These are phyloP conservation scores for Taiwanofungus camphoratus DNA, from an alignment of 1,284 basidiomycete species.

Conservation along the genomic window DNA sequence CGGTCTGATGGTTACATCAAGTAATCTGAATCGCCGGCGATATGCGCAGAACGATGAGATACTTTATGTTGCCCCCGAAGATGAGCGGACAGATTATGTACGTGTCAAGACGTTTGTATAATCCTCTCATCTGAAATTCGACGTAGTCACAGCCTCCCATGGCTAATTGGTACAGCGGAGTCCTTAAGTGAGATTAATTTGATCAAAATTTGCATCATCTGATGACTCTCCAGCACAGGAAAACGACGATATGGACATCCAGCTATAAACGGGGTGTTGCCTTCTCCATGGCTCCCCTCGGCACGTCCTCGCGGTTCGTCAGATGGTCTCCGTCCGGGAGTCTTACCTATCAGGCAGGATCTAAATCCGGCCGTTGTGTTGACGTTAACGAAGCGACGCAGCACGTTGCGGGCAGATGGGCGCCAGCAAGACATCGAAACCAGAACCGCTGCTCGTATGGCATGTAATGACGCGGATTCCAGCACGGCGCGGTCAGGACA, in stretches of 20 bases:
- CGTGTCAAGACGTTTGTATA: conserved; percentile 26
- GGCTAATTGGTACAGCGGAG: conserved; percentile 87
- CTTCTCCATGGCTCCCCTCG: conserved; percentile 86
- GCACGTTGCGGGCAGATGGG: conserved; percentile 33
- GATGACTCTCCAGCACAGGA: conserved; percentile 56
- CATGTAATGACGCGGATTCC: too few species aligned
- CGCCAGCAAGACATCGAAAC: conserved; percentile 3
- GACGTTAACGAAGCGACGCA: conserved; percentile 65
- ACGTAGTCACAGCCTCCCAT: conserved; percentile 86
- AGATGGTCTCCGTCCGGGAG: conserved; percentile 12
- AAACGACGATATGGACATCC: conserved; percentile 88
- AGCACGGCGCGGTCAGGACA: not conserved
- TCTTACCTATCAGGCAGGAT: conserved; percentile 29
- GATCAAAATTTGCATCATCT: conserved; percentile 3
- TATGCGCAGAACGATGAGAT: conserved; percentile 94
- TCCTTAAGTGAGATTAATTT: conserved; percentile 64
- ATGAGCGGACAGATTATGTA: conserved; percentile 87
- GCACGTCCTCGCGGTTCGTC: conserved; percentile 45
- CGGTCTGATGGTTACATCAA: conserved; percentile 26
- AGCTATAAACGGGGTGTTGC: conserved; percentile 81
- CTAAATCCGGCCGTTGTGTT: conserved; percentile 64
- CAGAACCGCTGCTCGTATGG: too few species aligned
- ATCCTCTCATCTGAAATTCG: conserved; percentile 1
- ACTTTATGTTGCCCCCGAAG: conserved; percentile 88
- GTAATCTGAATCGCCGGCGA: conserved; percentile 76